phyloP scores from a whole-genome alignment of 441 rosid genomes.

The Dalechampia spathulata region DNA sequence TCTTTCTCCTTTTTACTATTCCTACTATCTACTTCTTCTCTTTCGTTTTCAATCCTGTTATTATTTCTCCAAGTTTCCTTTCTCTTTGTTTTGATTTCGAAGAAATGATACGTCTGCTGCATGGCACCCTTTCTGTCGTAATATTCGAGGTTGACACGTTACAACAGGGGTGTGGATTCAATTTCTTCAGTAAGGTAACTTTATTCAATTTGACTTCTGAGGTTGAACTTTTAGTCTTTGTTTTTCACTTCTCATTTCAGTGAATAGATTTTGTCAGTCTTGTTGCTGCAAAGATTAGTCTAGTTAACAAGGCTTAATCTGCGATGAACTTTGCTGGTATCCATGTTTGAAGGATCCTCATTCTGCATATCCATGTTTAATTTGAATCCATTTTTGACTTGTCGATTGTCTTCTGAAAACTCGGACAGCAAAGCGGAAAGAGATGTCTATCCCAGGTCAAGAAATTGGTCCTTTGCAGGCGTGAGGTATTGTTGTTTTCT shows the following conservation, averaged over 20 bases:
- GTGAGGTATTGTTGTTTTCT: conserved; percentile 17
- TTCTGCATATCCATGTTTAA: too few relatives aligned
- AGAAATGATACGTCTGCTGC: conserved; percentile 42
- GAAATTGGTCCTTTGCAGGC: conserved; percentile 27
- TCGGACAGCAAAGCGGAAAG: conserved; percentile 26
- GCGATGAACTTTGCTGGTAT: too few relatives aligned
- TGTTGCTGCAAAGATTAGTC: too few relatives aligned
- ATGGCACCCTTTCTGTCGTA: conserved; percentile 75
- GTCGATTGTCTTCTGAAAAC: conserved; percentile 2
- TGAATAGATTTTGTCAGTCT: too few relatives aligned
- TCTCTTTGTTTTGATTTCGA: neutral
- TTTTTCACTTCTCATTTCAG: too few relatives aligned
- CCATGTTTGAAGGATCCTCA: too few relatives aligned
- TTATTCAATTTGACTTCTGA: too few relatives aligned
- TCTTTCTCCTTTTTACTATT: neutral
- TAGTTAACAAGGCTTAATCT: too few relatives aligned
- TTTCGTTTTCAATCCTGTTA: neutral
- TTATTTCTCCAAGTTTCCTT: neutral
- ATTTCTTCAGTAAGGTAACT: conserved; percentile 51
- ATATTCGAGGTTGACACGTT: conserved; percentile 66
- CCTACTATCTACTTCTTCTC: neutral
- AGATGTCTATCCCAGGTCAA: conserved; percentile 34
- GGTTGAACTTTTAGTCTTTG: too few relatives aligned
- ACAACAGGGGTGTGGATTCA: conserved; percentile 37
- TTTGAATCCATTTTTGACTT: neutral